Conservation (phyloP, 768 basidiomycete species). For the Agaricus bisporus region DNA sequence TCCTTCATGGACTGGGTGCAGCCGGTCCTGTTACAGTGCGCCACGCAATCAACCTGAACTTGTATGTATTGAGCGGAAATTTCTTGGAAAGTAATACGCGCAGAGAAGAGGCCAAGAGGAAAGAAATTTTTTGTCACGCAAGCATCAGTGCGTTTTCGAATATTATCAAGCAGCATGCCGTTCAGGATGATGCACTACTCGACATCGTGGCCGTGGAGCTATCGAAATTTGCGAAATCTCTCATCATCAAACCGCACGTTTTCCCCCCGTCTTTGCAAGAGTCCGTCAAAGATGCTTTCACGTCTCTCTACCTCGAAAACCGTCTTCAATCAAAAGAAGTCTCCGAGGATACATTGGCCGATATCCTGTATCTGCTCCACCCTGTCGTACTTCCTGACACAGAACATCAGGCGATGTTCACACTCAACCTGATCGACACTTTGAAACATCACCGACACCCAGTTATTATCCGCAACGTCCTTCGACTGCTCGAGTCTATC, state of each 20-base stretch:
- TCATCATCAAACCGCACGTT: slow-evolving; percentile 21
- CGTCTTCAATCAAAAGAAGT: slow-evolving; percentile 24
- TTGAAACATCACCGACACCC: slow-evolving; percentile 24
- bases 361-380: slow-evolving; percentile 31
- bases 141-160: slow-evolving; percentile 28
- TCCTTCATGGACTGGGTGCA: slow-evolving; percentile 25
- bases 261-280: slow-evolving; percentile 23
- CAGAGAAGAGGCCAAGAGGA: slow-evolving; percentile 22
- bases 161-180: slow-evolving; percentile 23
- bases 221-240: slow-evolving; percentile 25
- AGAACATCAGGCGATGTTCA: slow-evolving; percentile 22
- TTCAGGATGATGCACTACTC: slow-evolving; percentile 21
- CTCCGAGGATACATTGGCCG: slow-evolving; percentile 25
- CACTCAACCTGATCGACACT: slow-evolving; percentile 23
- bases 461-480: slow-evolving; percentile 26
- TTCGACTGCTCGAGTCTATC: slow-evolving; percentile 28
- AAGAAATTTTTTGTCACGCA: slow-evolving; percentile 23
- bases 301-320: slow-evolving; percentile 29
- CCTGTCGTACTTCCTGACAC: slow-evolving; percentile 21
- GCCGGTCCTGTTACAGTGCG: slow-evolving; percentile 22
- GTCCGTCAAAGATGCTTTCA: slow-evolving; percentile 26
- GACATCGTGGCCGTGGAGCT: slow-evolving; percentile 27
- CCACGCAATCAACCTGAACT: slow-evolving; percentile 24
- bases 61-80: slow-evolving; percentile 25
- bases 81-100: slow-evolving; percentile 20